phyloP scores from a whole-genome alignment of 768 basidiomycete genomes.

The Suillus weaverae region DNA sequence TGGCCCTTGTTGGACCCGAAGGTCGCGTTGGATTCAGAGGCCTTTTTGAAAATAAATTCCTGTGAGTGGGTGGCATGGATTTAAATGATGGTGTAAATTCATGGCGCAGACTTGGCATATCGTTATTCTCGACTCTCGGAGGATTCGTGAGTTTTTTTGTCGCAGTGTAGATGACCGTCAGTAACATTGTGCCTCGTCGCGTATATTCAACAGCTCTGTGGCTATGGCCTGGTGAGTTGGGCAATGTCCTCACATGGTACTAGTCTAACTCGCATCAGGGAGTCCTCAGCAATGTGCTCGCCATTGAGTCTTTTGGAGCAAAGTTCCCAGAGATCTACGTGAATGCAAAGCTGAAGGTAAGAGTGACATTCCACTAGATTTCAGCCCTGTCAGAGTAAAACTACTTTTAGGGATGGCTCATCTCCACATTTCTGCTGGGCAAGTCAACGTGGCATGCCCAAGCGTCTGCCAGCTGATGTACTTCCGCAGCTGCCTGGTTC shows the following conservation, averaged over 20 bases:
- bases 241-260: not conserved
- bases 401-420: constrained; percentile 29
- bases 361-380: not conserved
- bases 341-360: constrained; percentile 28
- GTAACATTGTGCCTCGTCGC: not conserved
- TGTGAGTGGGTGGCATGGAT: constrained; percentile 19
- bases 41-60: constrained; percentile 28
- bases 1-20: constrained; percentile 18
- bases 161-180: not conserved
- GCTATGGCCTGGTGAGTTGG: constrained; percentile 29
- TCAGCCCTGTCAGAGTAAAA: constrained; percentile 4
- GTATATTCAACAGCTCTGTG: constrained; percentile 25
- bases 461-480: constrained; percentile 9
- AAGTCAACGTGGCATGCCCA: constrained; percentile 9
- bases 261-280: constrained; percentile 18
- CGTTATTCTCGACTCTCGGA: constrained; percentile 32
- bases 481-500: constrained; percentile 28
- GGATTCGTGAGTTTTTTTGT: constrained; percentile 28
- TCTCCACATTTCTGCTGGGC: constrained; percentile 30
- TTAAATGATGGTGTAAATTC: constrained; percentile 1
- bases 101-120: constrained; percentile 27
- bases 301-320: constrained; percentile 35
- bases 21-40: constrained; percentile 27
- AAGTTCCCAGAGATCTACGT: constrained; percentile 32
- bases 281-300: constrained; percentile 33